A percentile compares a stretch with the other conserved stretches of the same genome.
These are phyloP conservation scores for Amesomyces nigricolor DNA, from an alignment of 2,329 filamentous ascomycete genomes.

Conservation along the genomic window DNA sequence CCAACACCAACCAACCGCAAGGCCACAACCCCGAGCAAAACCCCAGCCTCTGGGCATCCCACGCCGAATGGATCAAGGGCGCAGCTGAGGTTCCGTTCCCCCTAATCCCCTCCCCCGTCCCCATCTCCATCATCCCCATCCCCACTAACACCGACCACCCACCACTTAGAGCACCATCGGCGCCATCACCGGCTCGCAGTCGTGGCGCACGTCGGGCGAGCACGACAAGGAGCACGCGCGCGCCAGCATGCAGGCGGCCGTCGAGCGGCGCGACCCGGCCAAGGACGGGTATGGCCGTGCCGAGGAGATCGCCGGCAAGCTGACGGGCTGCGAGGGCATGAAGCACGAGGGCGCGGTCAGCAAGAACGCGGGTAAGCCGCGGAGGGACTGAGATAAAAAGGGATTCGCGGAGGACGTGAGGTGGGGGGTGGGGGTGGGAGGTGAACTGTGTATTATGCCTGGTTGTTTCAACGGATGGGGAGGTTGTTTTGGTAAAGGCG, in stretches of 20 bases:
- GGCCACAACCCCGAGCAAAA: conserved; percentile 33
- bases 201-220: conserved; percentile 59
- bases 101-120: background rate
- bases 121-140: background rate
- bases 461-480: no score
- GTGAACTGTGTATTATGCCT: no score
- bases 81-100: conserved; percentile 50
- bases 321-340: conserved; percentile 66
- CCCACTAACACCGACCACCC: background rate
- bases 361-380: background rate
- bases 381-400: background rate
- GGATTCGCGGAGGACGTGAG: no score
- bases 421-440: no score
- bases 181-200: conserved; percentile 53
- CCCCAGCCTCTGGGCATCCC: conserved; percentile 56
- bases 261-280: conserved; percentile 48
- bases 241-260: conserved; percentile 56
- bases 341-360: conserved; percentile 54
- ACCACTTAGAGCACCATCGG: conserved; percentile 43
- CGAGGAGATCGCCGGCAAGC: conserved; percentile 59
- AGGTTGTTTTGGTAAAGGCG: no score
- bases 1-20: conserved; percentile 11
- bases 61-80: conserved; percentile 65
- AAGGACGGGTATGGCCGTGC: conserved; percentile 54
- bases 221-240: conserved; percentile 59